Evolutionary conservation across 1,139 yeast species (phyloP).

Genomic region (Pichia norvegensis): DNA sequence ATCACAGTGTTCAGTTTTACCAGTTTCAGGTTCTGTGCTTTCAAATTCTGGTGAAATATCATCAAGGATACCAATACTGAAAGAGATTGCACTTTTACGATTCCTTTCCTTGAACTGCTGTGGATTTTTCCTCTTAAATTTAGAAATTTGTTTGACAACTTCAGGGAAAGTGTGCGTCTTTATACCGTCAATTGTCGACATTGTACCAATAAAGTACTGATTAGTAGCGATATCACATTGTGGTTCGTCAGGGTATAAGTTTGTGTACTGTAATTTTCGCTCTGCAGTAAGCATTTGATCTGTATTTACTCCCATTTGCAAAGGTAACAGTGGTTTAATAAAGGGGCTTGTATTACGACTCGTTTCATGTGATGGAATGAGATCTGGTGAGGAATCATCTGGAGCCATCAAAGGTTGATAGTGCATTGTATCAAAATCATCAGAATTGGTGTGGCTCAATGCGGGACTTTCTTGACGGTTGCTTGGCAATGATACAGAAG

Average conservation of each 20-base stretch:
- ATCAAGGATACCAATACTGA: slow-evolving; percentile 44
- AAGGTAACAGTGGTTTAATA: slow-evolving; percentile 10
- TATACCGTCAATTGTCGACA: slow-evolving; percentile 26
- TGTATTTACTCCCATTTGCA: slow-evolving; percentile 6
- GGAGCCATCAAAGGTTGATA: slow-evolving; percentile 21
- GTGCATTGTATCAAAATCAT: slow-evolving; percentile 19
- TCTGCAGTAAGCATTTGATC: neutral
- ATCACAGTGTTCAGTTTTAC: neutral
- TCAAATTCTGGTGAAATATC: slow-evolving; percentile 23
- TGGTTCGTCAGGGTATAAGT: slow-evolving; percentile 18
- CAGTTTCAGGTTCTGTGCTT: neutral
- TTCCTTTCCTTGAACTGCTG: slow-evolving; percentile 35
- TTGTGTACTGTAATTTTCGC: slow-evolving; percentile 1
- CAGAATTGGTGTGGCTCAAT: slow-evolving; percentile 20
- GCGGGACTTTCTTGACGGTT: slow-evolving; percentile 22
- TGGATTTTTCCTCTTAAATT: slow-evolving; percentile 37
- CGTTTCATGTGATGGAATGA: neutral
- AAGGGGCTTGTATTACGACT: slow-evolving; percentile 5
- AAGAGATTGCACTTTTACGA: slow-evolving; percentile 42
- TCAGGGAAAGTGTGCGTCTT: slow-evolving; percentile 44
- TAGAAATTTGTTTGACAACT: slow-evolving; percentile 42
- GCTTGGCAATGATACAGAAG: neutral
- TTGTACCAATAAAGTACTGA: slow-evolving; percentile 52
- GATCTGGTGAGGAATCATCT: slow-evolving; percentile 1
- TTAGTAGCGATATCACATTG: slow-evolving; percentile 46